These are phyloP conservation scores for Alternaria arbusti DNA, from an alignment of 2,329 filamentous ascomycete species.

Conservation along the genomic window DNA sequence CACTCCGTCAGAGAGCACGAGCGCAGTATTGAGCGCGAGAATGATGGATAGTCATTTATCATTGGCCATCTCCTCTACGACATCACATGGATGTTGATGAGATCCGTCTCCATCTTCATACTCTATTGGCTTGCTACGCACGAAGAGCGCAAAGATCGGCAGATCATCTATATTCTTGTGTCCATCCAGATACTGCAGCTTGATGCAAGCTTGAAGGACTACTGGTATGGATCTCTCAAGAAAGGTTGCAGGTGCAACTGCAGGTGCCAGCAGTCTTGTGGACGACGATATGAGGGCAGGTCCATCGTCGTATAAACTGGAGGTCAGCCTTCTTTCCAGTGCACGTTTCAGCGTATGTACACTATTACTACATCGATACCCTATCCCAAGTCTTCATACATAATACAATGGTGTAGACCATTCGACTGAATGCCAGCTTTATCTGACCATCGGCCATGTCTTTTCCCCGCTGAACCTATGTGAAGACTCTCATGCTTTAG, in stretches of 20 bases:
- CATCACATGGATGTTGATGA: conserved; percentile 2
- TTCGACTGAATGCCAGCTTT: background rate
- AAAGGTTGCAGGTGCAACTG: conserved; percentile 7
- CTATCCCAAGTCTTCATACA: background rate
- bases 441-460: background rate
- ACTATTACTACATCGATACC: conserved; percentile 1
- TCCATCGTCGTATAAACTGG: background rate
- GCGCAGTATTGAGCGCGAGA: background rate
- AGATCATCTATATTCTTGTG: background rate
- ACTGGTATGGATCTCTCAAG: conserved; percentile 7
- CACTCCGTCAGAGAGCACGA: background rate
- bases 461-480: accelerated
- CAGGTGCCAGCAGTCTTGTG: background rate
- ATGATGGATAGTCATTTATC: background rate
- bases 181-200: conserved; percentile 4
- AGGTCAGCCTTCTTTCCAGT: background rate
- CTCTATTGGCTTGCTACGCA: conserved; percentile 6
- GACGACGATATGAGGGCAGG: background rate
- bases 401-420: background rate
- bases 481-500: background rate
- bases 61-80: conserved; percentile 8
- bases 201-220: conserved; percentile 4
- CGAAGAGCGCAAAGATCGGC: background rate
- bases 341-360: background rate
- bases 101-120: background rate